phyloP scores from a whole-genome alignment of 2,329 filamentous ascomycete species.

The Beauveria australis region DNA sequence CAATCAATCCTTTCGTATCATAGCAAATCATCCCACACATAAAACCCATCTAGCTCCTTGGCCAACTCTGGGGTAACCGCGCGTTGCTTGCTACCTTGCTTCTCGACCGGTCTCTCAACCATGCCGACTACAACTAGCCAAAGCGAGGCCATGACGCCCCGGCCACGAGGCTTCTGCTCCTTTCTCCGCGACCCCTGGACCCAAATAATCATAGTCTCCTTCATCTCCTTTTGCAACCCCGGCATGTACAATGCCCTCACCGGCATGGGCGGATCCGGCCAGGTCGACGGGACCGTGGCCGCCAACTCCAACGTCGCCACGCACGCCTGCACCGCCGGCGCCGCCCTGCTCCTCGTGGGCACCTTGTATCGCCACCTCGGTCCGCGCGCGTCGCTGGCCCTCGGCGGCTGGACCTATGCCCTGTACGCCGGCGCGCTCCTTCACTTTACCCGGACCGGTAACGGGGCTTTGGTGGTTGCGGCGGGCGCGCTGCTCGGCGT shows the following conservation, averaged over 20 bases:
- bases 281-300: not conserved
- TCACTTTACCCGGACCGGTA: not conserved
- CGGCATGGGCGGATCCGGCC: not conserved
- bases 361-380: not conserved
- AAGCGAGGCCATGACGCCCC: not conserved
- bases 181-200: not conserved
- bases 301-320: not conserved
- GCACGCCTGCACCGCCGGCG: not conserved
- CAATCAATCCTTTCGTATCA: not conserved
- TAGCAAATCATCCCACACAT: not conserved
- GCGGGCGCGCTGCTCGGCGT: not conserved
- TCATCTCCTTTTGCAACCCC: not conserved
- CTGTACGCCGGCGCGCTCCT: conserved; percentile 1
- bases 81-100: no score
- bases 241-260: conserved; percentile 2
- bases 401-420: not conserved
- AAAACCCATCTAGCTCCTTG: not conserved
- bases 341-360: not conserved
- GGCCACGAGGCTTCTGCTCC: not conserved
- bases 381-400: not conserved
- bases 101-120: not conserved
- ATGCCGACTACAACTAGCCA: not conserved
- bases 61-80: not conserved
- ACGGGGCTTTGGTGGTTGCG: not conserved
- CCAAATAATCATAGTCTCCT: not conserved